Percentiles rank a stretch among this genome's conserved stretches.
Conservation (phyloP, 2,329 filamentous ascomycete genomes). For the Hawksworthiomyces lignivorus region DNA sequence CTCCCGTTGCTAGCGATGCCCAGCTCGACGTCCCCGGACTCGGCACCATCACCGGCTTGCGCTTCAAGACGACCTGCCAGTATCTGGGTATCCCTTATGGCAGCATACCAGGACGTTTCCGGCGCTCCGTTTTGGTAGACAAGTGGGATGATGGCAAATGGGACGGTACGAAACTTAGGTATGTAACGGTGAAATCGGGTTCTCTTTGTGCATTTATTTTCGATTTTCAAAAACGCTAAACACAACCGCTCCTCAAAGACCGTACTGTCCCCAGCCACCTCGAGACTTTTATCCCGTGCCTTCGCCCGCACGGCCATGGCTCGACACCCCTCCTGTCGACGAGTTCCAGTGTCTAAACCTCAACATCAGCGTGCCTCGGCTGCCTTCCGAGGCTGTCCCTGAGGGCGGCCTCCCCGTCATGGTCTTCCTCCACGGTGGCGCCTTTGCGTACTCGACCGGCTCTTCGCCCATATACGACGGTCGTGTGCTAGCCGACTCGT, state of each 20-base stretch:
- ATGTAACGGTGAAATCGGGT: too few species aligned
- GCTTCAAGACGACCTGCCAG: conserved; percentile 5
- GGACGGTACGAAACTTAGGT: conserved; percentile 13
- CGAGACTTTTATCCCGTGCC: conserved; percentile 13
- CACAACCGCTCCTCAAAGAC: too few species aligned
- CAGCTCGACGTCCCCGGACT: conserved; percentile 10
- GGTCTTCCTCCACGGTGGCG: conserved; percentile 13
- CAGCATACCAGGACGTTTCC: conserved; percentile 8
- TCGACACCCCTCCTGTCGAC: conserved; percentile 1
- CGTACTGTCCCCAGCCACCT: conserved; percentile 10
- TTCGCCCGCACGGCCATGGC: conserved; percentile 6
- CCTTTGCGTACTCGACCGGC: conserved; percentile 6
- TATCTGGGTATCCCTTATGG: conserved; percentile 13
- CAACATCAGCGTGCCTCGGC: conserved; percentile 10
- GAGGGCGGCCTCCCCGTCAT: conserved; percentile 2
- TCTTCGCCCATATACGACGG: conserved; percentile 10
- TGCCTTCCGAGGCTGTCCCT: neutral
- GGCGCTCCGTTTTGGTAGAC: conserved; percentile 2
- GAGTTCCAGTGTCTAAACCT: conserved; percentile 11
- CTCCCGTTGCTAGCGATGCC: too few species aligned
- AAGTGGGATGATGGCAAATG: conserved; percentile 1
- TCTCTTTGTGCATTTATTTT: too few species aligned
- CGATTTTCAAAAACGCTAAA: too few species aligned
- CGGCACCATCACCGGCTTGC: conserved; percentile 7
- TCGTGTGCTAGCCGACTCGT: conserved; percentile 3